A percentile compares a stretch with the other conserved stretches of the same genome.
phyloP scores from a whole-genome alignment of 192 early-diverging fungal genomes.

The Podila clonocystis region DNA sequence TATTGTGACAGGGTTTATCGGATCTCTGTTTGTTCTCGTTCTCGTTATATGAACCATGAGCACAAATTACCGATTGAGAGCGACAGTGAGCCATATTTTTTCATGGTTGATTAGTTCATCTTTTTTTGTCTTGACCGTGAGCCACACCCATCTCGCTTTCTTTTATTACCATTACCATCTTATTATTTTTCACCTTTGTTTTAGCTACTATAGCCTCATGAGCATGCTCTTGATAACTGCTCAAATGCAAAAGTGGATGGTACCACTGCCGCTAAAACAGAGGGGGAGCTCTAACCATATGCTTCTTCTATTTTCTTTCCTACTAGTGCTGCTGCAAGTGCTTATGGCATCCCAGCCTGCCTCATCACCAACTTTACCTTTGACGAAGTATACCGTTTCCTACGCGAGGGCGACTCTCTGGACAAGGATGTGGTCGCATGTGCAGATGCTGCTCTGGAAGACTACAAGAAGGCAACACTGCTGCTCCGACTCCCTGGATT shows the following conservation, averaged over 20 bases:
- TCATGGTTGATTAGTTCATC: neutral
- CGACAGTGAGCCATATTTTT: no score
- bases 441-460: slow-evolving; percentile 31
- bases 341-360: slow-evolving; percentile 56
- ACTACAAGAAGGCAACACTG: slow-evolving; percentile 59
- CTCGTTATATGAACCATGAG: no score
- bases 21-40: no score
- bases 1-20: no score
- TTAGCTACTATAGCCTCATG: no score
- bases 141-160: no score
- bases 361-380: slow-evolving; percentile 68
- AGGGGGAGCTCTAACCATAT: neutral
- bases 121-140: neutral
- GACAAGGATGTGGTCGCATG: slow-evolving; percentile 53
- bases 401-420: slow-evolving; percentile 60
- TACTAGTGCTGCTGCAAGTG: slow-evolving; percentile 60
- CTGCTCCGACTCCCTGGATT: slow-evolving; percentile 57
- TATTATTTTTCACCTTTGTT: slow-evolving; percentile 2
- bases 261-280: no score
- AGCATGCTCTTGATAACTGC: no score
- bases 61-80: no score
- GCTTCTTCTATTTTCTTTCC: neutral
- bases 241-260: no score
- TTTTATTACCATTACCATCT: neutral
- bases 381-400: slow-evolving; percentile 60